Evolutionary conservation across 2,329 filamentous ascomycete genomes (phyloP).

Genomic region (Falciphora oryzae): DNA sequence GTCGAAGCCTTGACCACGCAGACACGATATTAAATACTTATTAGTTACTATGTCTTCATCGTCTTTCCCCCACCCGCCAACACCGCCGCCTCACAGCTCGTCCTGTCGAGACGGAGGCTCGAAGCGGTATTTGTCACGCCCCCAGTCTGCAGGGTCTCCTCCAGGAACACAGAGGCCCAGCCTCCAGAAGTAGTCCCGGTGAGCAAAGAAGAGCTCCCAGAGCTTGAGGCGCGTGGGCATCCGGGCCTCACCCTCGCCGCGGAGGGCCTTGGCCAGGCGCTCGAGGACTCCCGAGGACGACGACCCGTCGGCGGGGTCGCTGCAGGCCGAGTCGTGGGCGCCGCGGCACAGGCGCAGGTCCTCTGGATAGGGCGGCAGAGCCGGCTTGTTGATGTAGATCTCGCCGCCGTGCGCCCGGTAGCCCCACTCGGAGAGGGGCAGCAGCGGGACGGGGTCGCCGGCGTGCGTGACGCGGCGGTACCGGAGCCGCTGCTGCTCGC

Average conservation of each 20-base stretch:
- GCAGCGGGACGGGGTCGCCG: conserved; percentile 80
- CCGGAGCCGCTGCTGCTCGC: conserved; percentile 5
- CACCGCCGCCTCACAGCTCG: conserved; percentile 29
- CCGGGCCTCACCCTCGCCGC: conserved; percentile 25
- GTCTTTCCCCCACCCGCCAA: neutral
- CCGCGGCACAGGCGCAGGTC: conserved; percentile 72
- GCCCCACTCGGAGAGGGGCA: conserved; percentile 84
- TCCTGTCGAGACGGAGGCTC: conserved; percentile 21
- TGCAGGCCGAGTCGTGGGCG: conserved; percentile 65
- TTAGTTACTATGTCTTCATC: neutral
- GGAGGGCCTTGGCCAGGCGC: conserved; percentile 3
- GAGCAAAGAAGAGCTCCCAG: conserved; percentile 91
- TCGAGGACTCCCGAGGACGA: conserved; percentile 26
- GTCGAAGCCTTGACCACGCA: neutral
- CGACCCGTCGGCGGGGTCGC: conserved; percentile 44
- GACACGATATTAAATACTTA: neutral
- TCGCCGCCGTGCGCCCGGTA: conserved; percentile 82
- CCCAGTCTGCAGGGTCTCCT: conserved; percentile 66
- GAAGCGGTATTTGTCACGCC: conserved; percentile 41
- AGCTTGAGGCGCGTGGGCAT: conserved; percentile 60
- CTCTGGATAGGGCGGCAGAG: conserved; percentile 58
- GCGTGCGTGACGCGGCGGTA: conserved; percentile 81
- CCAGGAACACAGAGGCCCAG: conserved; percentile 84
- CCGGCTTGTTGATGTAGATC: conserved; percentile 71
- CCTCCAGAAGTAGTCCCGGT: conserved; percentile 95